These are phyloP conservation scores for Melampsora americana DNA, from an alignment of 1,284 basidiomycete genomes.

Conservation along the genomic window DNA sequence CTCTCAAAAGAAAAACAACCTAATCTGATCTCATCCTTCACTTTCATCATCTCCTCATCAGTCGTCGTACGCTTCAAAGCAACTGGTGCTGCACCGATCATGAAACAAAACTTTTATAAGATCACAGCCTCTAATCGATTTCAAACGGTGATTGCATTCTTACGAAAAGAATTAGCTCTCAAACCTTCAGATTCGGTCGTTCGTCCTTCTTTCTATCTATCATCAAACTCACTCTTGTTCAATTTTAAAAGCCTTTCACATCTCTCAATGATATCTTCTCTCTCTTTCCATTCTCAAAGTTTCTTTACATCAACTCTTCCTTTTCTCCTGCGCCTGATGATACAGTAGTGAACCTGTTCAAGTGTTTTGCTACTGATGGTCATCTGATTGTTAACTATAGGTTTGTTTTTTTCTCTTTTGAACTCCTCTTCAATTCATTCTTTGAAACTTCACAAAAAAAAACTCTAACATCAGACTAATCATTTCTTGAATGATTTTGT, in stretches of 20 bases:
- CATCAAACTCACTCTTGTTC: no score
- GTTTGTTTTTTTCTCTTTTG: slow-evolving; percentile 58
- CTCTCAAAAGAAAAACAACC: no score
- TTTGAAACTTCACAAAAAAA: background rate
- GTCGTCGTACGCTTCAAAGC: slow-evolving; percentile 97
- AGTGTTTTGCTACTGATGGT: slow-evolving; percentile 85
- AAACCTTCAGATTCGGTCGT: slow-evolving; percentile 84
- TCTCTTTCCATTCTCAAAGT: slow-evolving; percentile 60
- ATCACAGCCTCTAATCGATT: slow-evolving; percentile 92
- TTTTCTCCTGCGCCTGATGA: slow-evolving; percentile 92
- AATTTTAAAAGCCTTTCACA: no score
- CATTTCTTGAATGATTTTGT: no score
- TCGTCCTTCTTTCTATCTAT: slow-evolving; percentile 54
- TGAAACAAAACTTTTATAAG: slow-evolving; percentile 98
- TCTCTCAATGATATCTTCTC: no score
- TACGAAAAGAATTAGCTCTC: slow-evolving; percentile 80
- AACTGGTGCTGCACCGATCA: slow-evolving; percentile 95
- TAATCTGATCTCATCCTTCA: no score
- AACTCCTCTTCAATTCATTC: no score
- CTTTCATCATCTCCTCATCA: no score
- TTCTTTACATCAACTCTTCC: slow-evolving; percentile 96
- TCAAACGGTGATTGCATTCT: slow-evolving; percentile 89
- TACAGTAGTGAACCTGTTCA: slow-evolving; percentile 77
- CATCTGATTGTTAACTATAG: slow-evolving; percentile 95
- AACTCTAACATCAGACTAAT: background rate